Evolutionary conservation across 1,284 basidiomycete species (phyloP).

Genomic region (Leccinum fallax): DNA sequence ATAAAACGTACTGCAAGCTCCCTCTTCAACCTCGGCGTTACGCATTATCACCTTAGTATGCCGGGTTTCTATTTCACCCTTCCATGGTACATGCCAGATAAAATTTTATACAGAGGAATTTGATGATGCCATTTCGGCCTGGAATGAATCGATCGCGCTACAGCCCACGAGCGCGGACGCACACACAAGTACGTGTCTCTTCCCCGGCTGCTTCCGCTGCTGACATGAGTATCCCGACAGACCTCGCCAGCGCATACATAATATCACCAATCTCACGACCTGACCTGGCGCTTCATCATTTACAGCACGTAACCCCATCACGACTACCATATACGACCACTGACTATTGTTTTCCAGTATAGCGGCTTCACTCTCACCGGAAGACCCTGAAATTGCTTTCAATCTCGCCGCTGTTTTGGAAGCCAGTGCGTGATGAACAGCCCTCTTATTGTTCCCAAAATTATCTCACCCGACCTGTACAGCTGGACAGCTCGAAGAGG

Average conservation of each 20-base stretch:
- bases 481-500: conserved; percentile 82
- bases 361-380: conserved; percentile 83
- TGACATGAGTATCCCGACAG: conserved; percentile 47
- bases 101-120: conserved; percentile 68
- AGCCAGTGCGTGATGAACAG: conserved; percentile 63
- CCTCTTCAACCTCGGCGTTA: conserved; percentile 88
- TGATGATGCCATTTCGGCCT: conserved; percentile 80
- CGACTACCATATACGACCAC: conserved; percentile 29
- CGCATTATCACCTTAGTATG: conserved; percentile 85
- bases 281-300: conserved; percentile 88
- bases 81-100: conserved; percentile 19
- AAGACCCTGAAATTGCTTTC: conserved; percentile 94
- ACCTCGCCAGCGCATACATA: conserved; percentile 93
- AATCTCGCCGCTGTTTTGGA: conserved; percentile 91
- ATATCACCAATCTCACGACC: conserved; percentile 84
- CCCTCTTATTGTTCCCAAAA: conserved; percentile 36
- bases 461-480: conserved; percentile 33
- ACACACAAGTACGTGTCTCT: conserved; percentile 77
- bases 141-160: conserved; percentile 84
- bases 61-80: conserved; percentile 25
- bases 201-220: conserved; percentile 16
- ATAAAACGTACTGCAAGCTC: conserved; percentile 83
- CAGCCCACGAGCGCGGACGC: conserved; percentile 88
- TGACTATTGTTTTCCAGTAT: conserved; percentile 57
- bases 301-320: conserved; percentile 58